Evolutionary conservation across 192 early-diverging fungal species (phyloP).

Genomic region (Lobosporangium transversale): DNA sequence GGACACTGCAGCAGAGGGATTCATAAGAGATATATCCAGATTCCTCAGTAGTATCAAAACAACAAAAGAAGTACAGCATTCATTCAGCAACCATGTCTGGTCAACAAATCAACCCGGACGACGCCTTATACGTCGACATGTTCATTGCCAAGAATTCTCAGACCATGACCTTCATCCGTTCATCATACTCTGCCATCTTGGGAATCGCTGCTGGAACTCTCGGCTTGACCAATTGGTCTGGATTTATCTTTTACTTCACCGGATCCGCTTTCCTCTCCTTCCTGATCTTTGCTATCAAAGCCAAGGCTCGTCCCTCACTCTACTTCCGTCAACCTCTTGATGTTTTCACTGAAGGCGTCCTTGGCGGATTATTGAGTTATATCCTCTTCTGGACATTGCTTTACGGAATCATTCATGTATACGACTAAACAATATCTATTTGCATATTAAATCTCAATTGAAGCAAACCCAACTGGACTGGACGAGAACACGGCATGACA

Average conservation of each 20-base stretch:
- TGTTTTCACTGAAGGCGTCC: conserved; percentile 67
- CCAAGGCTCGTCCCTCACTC: conserved; percentile 60
- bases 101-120: conserved; percentile 50
- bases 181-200: conserved; percentile 74
- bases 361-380: conserved; percentile 70
- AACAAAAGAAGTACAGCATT: too few species aligned
- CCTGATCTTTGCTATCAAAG: conserved; percentile 69
- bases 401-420: conserved; percentile 83
- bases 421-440: conserved; percentile 62
- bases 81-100: conserved; percentile 48
- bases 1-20: too few species aligned
- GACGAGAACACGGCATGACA: too few species aligned
- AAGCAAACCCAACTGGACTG: too few species aligned
- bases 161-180: conserved; percentile 72
- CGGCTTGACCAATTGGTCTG: conserved; percentile 82
- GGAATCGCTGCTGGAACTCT: conserved; percentile 91
- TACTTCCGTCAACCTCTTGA: conserved; percentile 67
- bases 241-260: conserved; percentile 85
- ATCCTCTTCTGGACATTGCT: conserved; percentile 82
- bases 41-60: too few species aligned
- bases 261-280: conserved; percentile 72
- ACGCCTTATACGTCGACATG: conserved; percentile 59
- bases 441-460: neutral
- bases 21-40: too few species aligned
- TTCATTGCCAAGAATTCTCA: conserved; percentile 68